These are phyloP conservation scores for Hypoxylon sp. DNA, from an alignment of 2,329 filamentous ascomycete genomes.

Conservation along the genomic window DNA sequence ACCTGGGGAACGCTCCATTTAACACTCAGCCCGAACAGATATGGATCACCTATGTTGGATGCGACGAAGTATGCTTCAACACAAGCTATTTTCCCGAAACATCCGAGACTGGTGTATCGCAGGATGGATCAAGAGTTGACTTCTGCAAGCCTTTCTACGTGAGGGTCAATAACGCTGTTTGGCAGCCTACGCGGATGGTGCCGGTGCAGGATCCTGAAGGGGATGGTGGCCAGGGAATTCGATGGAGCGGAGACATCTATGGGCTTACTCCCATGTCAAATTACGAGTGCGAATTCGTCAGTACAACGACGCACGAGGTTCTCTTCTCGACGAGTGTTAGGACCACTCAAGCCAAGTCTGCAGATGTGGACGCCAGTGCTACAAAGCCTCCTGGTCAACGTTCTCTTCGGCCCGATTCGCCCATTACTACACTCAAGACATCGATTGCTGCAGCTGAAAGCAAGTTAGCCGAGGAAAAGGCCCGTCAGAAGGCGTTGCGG, in stretches of 20 bases:
- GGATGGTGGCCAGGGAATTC: slow-evolving; percentile 60
- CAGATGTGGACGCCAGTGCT: slow-evolving; percentile 56
- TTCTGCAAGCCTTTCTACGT: slow-evolving; percentile 83
- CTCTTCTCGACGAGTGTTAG: slow-evolving; percentile 81
- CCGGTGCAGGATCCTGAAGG: slow-evolving; percentile 59
- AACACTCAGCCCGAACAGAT: slow-evolving; percentile 79
- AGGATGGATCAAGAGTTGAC: slow-evolving; percentile 69
- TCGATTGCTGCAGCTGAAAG: slow-evolving; percentile 80
- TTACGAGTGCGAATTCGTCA: slow-evolving; percentile 84
- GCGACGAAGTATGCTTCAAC: slow-evolving; percentile 83
- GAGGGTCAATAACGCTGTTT: slow-evolving; percentile 82
- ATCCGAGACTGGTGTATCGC: slow-evolving; percentile 55
- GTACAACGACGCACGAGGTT: slow-evolving; percentile 74
- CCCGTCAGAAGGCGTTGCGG: slow-evolving; percentile 77
- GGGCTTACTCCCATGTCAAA: slow-evolving; percentile 79
- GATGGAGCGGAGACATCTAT: slow-evolving; percentile 81
- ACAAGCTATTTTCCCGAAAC: slow-evolving; percentile 74
- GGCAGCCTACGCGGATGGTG: slow-evolving; percentile 82
- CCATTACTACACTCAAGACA: slow-evolving; percentile 81
- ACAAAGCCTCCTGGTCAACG: slow-evolving; percentile 65
- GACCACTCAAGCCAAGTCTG: slow-evolving; percentile 68
- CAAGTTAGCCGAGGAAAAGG: slow-evolving; percentile 78
- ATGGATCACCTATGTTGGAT: slow-evolving; percentile 85
- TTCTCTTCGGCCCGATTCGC: slow-evolving; percentile 79
- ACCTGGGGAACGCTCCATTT: slow-evolving; percentile 82